Conservation (phyloP, 441 rosid genomes). For the Breynia disticha region DNA sequence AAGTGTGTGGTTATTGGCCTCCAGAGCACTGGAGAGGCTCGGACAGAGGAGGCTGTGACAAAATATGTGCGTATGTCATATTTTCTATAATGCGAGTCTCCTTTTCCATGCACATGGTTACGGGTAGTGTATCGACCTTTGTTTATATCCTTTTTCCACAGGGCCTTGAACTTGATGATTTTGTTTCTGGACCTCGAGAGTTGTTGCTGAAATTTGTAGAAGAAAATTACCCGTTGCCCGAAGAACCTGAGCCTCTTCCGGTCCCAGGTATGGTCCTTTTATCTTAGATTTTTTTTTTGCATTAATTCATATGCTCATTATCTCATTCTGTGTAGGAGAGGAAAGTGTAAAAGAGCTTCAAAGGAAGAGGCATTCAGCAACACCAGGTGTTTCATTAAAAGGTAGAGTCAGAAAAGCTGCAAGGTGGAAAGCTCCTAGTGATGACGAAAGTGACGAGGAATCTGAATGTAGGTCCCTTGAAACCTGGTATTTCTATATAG, state of each 20-base stretch:
- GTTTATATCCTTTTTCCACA: slow-evolving; percentile 19
- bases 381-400: slow-evolving; percentile 82
- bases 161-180: slow-evolving; percentile 99
- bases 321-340: slow-evolving; percentile 48
- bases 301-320: slow-evolving; percentile 8
- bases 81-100: slow-evolving; percentile 15
- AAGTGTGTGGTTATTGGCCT: slow-evolving; percentile 98
- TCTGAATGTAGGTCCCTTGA: slow-evolving; percentile 60
- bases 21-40: slow-evolving; percentile 99
- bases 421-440: slow-evolving; percentile 80
- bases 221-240: slow-evolving; percentile 97
- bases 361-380: slow-evolving; percentile 88
- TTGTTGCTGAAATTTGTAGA: slow-evolving; percentile 93
- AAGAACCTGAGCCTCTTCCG: slow-evolving; percentile 80
- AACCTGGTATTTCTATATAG: neutral
- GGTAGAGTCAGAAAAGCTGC: slow-evolving; percentile 98
- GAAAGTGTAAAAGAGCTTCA: slow-evolving; percentile 84
- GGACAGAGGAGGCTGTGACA: slow-evolving; percentile 97
- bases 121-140: slow-evolving; percentile 7
- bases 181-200: slow-evolving; percentile 98
- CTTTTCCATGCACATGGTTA: slow-evolving; percentile 5
- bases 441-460: slow-evolving; percentile 79
- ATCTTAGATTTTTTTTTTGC: slow-evolving; percentile 13
- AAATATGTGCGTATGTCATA: slow-evolving; percentile 65
- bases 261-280: slow-evolving; percentile 50